Base-by-base conservation (phyloP, 108 stramenopile genomes). In the Skeletonema tropicum region DNA sequence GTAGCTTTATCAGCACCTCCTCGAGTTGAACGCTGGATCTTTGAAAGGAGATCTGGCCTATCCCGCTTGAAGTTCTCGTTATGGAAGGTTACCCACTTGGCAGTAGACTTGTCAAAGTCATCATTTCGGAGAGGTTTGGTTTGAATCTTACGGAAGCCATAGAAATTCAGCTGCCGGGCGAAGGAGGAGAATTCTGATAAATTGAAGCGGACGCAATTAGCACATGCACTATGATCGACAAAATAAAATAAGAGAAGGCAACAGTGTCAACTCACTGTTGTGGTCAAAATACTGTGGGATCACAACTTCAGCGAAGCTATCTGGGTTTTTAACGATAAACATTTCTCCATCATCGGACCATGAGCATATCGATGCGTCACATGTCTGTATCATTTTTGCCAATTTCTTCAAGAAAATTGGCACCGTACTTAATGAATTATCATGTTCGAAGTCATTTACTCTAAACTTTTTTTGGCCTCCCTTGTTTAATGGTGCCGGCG, bases 271-370 rank as follows among this genome's bases (percentile, higher is more conserved):
- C 66, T 86, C 86, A 57, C 88, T 95, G 81, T 92, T 95, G 79
- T 96, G 94, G 69, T 93, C 94, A 68, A 96, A 96, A 66, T 93
- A 96, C 57, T 92, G 89, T 7, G 94, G 94, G 66, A 93, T 93
- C 36, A 92, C 73, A 25, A 66, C 61, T 1, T 82, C 29, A 0
- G 88, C 88, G 84, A 92, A 89, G 52, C 80, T 42, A 60, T 88
- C 88, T 15, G 94, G 90, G 61, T 96, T 88, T 72, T 96, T 96
- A 57, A 96, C 91, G 5, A 90, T 85, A 70, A 96, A 96, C 83
- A 89, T 92, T 14, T 92, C 90, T 2, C 94, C 94, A 58, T 95
- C 92, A 0, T 66, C 23, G 8, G 88, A 88, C 94, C 94, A 95
- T 62, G 87, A 68, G 36, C 89, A 89, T 61, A 95, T 89, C 11